Percentiles rank a stretch among this genome's conserved stretches.
Evolutionary conservation across 2,329 filamentous ascomycete genomes (phyloP).

Genomic region (Hymenoscyphus occultus): DNA sequence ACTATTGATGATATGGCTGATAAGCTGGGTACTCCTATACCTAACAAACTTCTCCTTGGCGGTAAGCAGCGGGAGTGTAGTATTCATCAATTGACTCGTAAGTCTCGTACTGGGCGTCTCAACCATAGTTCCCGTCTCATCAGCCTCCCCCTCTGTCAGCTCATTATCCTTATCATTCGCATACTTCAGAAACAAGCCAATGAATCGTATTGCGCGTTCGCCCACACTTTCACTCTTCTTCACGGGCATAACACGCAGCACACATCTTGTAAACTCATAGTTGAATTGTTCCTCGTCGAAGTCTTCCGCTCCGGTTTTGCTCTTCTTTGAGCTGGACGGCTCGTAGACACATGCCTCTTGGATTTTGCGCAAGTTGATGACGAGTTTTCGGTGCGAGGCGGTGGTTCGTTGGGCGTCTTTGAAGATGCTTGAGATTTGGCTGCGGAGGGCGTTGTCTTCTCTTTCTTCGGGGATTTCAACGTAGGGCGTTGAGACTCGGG

Average conservation of each 20-base stretch:
- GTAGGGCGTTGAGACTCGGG: conserved; percentile 38
- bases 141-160: conserved; percentile 58
- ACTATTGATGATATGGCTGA: conserved; percentile 88
- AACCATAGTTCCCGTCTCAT: conserved; percentile 67
- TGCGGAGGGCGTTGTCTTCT: conserved; percentile 66
- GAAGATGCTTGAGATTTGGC: conserved; percentile 70
- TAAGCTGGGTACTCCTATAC: conserved; percentile 84
- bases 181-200: conserved; percentile 81
- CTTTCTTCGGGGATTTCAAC: conserved; percentile 67
- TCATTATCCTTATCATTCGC: conserved; percentile 69
- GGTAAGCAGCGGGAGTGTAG: conserved; percentile 70
- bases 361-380: conserved; percentile 82
- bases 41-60: conserved; percentile 92
- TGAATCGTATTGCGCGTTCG: conserved; percentile 80
- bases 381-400: conserved; percentile 84
- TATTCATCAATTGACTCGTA: conserved; percentile 68
- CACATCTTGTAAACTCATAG: conserved; percentile 76
- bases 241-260: conserved; percentile 76
- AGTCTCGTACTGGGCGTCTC: conserved; percentile 84
- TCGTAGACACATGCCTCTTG: conserved; percentile 81
- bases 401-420: conserved; percentile 84
- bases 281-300: conserved; percentile 88
- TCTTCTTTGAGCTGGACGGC: conserved; percentile 52
- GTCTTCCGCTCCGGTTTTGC: conserved; percentile 54
- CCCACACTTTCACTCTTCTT: conserved; percentile 90